Conservation (phyloP, 106 monocot genomes). For the Acanthochlamys bracteata region DNA sequence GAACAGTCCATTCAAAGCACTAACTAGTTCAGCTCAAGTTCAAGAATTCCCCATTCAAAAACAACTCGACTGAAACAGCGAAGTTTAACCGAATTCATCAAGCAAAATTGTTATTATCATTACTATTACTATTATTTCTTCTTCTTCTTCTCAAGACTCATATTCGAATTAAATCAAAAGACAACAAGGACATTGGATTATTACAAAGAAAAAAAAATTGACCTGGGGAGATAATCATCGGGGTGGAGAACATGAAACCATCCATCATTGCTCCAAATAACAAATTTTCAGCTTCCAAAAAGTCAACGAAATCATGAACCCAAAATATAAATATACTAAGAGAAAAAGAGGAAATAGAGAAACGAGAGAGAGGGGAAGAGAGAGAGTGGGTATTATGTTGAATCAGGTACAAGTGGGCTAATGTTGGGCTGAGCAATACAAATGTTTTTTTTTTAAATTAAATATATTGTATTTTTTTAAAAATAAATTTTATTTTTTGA, state of each 20-base stretch:
- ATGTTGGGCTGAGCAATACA: not conserved
- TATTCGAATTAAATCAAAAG: not conserved
- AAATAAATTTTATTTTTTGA: too few relatives aligned
- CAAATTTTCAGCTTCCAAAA: not conserved
- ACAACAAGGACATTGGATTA: not conserved
- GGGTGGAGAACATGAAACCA: constrained; percentile 27
- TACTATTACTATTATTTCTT: too few relatives aligned
- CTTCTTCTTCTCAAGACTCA: not conserved
- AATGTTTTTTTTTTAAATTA: too few relatives aligned
- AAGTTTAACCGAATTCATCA: too few relatives aligned
- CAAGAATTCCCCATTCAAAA: too few relatives aligned
- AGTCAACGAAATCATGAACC: not conserved
- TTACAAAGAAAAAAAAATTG: not conserved
- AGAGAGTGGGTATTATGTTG: not conserved
- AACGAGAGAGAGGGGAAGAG: not conserved
- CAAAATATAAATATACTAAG: not conserved
- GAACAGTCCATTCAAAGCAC: too few relatives aligned
- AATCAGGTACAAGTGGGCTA: not conserved
- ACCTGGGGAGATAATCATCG: constrained; percentile 30
- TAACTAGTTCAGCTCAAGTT: too few relatives aligned
- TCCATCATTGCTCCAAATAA: constrained; percentile 12
- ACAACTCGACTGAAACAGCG: too few relatives aligned
- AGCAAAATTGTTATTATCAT: too few relatives aligned
- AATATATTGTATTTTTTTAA: too few relatives aligned
- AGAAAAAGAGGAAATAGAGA: not conserved